Base-by-base conservation (phyloP, 768 basidiomycete species). In the Galerina sulciceps region DNA sequence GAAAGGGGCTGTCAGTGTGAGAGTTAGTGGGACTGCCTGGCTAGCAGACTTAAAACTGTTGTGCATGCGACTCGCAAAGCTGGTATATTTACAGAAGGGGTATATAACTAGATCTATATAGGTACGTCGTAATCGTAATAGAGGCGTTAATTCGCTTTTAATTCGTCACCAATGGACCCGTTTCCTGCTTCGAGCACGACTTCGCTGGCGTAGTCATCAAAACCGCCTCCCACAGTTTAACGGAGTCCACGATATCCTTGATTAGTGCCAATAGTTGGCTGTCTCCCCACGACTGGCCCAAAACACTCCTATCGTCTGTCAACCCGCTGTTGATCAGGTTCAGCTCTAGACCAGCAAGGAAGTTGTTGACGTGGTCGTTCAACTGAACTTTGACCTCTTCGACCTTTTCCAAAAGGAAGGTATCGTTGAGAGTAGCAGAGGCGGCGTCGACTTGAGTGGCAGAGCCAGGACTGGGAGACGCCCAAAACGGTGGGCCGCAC, bases 401-500 rank as follows among this genome's bases (percentile, higher is more conserved):
- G n/a, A 18, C 14, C 6, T 36, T 18, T 6, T 17, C 40, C 37
- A 35, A 10, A 46, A 38, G 57, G 11, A 50, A n/a, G 17, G 43
- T 34, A 15, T 20, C 34, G 5, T 41, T 45, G 3, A 35, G 10
- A n/a, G 31, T 43, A 38, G 17, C 31, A 6, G 56, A 6, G 34
- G 10, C 51, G 18, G 26, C 8, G 4, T 61, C 43, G 18, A 40
- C 31, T n/a, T 43, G 31, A 11, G 37, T 6, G 22, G 44, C 35
- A 20, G 53, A 13, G 5, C 37, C 58, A 5, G 23, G 8, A 26
- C 11, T 26, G n/a, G 34, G n/a, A 34, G 63, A 57, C 18, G 35
- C 52, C 67, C 67, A 68, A 22, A 66, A 59, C 14, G 55, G 18
- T 14, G 53, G 52, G 4, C 67, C 67, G 18, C 65, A 63, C n/a